Percentiles rank a stretch among this genome's conserved stretches.
Conservation (phyloP, 768 basidiomycete species). For the Auricularia sp. region DNA sequence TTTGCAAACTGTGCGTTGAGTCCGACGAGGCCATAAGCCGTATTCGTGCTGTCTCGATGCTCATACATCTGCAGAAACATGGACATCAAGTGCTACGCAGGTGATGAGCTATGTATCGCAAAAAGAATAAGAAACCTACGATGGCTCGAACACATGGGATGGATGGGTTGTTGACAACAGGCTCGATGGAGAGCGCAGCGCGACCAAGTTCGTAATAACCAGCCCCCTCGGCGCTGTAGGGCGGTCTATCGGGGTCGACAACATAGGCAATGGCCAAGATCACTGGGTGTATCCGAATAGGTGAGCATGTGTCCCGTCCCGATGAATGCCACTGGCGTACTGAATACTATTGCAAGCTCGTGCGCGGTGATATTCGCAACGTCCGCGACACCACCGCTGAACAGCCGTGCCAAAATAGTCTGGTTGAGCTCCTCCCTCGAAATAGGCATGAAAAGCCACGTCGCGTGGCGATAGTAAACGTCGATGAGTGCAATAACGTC, state of each 20-base stretch:
- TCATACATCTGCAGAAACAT: not conserved
- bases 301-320: too few species aligned
- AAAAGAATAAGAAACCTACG: not conserved
- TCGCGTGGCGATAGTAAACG: not conserved
- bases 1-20: not conserved
- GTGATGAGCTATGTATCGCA: not conserved
- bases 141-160: not conserved
- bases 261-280: conserved; percentile 19
- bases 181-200: not conserved
- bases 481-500: not conserved
- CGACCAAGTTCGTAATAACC: not conserved
- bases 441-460: not conserved
- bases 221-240: not conserved
- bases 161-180: not conserved
- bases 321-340: not conserved
- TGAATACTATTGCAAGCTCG: conserved; percentile 50
- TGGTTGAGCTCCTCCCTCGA: not conserved
- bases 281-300: conserved; percentile 17
- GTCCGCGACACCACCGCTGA: not conserved
- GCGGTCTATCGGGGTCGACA: not conserved
- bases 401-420: conserved; percentile 34
- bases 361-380: not conserved
- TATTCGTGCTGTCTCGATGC: not conserved
- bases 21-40: not conserved
- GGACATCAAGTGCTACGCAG: not conserved